Percentiles rank a stretch among this genome's conserved stretches.
phyloP scores from a whole-genome alignment of 345 rosid species.

The Acer yangbiense region DNA sequence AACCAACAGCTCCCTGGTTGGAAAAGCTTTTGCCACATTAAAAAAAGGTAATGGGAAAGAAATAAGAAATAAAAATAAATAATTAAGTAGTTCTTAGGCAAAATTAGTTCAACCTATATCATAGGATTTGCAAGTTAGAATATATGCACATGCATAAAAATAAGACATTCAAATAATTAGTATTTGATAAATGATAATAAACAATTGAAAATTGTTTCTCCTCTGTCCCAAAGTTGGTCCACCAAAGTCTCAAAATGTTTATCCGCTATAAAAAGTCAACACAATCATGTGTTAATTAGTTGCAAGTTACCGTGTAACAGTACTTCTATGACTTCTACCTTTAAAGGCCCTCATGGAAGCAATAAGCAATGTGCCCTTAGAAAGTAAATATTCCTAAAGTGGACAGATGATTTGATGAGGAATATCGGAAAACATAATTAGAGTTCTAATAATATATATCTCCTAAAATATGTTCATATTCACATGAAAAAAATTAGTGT shows the following conservation, averaged over 20 bases:
- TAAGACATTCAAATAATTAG: not conserved
- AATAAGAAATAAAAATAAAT: not conserved
- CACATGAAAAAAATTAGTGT: not conserved
- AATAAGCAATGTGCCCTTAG: not conserved
- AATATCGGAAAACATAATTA: not conserved
- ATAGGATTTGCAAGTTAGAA: not conserved
- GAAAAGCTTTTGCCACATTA: slow-evolving; percentile 12
- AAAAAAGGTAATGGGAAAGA: not conserved
- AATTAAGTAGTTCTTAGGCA: not conserved
- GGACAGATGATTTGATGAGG: not conserved
- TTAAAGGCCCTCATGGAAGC: not conserved
- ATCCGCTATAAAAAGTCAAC: not conserved
- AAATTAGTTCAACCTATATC: not conserved
- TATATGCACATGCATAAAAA: not conserved
- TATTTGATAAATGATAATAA: not conserved
- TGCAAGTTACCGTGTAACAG: not conserved
- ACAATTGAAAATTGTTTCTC: not conserved
- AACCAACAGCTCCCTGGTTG: slow-evolving; percentile 79
- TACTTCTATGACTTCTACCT: not conserved
- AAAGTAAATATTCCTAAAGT: not conserved
- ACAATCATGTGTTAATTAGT: not conserved
- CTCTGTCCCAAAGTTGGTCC: not conserved
- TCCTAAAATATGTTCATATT: not conserved
- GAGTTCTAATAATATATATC: not conserved
- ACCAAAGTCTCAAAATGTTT: not conserved